These are phyloP conservation scores for Dentipellis sp. DNA, from an alignment of 768 basidiomycete genomes.

Conservation along the genomic window DNA sequence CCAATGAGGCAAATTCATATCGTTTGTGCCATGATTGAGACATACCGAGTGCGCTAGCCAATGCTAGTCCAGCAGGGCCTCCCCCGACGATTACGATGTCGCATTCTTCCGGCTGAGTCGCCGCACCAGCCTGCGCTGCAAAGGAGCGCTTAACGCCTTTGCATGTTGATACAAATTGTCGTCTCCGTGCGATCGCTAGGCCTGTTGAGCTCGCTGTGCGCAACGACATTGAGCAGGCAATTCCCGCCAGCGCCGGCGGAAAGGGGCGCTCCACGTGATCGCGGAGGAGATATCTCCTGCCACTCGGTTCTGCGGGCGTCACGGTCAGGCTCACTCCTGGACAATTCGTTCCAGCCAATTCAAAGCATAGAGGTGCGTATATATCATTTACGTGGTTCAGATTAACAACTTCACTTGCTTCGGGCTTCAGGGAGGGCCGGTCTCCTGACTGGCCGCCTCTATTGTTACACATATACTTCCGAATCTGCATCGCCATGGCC, in stretches of 20 bases:
- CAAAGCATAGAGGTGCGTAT: neutral
- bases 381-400: neutral
- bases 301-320: neutral
- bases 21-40: neutral
- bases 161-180: neutral
- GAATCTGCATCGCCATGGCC: slow-evolving; percentile 26
- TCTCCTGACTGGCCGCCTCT: neutral
- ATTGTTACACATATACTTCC: neutral
- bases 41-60: slow-evolving; percentile 81
- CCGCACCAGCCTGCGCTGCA: neutral
- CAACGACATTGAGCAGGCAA: neutral
- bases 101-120: slow-evolving; percentile 35
- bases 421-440: neutral
- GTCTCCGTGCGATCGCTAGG: neutral
- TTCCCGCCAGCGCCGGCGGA: too few species aligned
- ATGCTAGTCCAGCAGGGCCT: slow-evolving; percentile 83
- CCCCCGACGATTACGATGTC: slow-evolving; percentile 95
- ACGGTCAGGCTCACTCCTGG: too few species aligned
- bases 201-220: neutral
- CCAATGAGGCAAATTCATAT: neutral
- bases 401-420: neutral
- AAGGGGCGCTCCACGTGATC: neutral
- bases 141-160: too few species aligned
- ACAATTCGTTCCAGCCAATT: too few species aligned
- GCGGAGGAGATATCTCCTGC: neutral